phyloP scores from a whole-genome alignment of 495 filamentous ascomycete genomes.

The Trichoderma virens region DNA sequence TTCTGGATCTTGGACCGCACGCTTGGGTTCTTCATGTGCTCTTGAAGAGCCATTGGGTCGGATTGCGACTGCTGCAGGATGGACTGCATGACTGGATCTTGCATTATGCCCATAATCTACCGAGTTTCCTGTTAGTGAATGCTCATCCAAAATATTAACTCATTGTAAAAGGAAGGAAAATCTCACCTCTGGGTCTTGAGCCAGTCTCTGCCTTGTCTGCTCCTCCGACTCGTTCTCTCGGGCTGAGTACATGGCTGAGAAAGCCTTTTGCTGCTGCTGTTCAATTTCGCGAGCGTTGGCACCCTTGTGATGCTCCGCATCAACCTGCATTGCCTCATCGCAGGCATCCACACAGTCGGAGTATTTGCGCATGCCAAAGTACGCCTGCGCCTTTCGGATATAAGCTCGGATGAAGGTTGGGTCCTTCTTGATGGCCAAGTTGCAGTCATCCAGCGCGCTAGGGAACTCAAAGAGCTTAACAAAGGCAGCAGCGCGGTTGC shows the following conservation, averaged over 20 bases:
- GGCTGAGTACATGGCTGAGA: constrained; percentile 79
- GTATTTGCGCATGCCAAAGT: constrained; percentile 95
- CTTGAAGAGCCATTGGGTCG: constrained; percentile 82
- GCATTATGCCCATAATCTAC: constrained; percentile 82
- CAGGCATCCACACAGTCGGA: constrained; percentile 87
- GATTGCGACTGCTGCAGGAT: constrained; percentile 94
- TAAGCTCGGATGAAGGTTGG: constrained; percentile 91
- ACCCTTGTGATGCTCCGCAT: constrained; percentile 54
- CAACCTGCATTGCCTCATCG: constrained; percentile 68
- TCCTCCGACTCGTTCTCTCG: constrained; percentile 94
- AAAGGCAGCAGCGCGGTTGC: constrained; percentile 92
- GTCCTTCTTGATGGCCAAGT: constrained; percentile 83
- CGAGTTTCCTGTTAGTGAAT: constrained; percentile 24
- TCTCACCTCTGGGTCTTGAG: constrained; percentile 85
- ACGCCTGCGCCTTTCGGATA: constrained; percentile 87
- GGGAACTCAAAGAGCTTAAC: constrained; percentile 96
- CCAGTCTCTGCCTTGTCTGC: constrained; percentile 86
- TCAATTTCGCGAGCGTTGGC: constrained; percentile 86
- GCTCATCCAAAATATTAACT: neutral
- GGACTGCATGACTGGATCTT: constrained; percentile 95
- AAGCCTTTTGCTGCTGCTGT: constrained; percentile 88
- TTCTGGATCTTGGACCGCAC: constrained; percentile 86
- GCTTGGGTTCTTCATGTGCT: constrained; percentile 90
- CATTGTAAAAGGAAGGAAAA: neutral
- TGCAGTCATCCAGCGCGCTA: constrained; percentile 85